Base-by-base conservation (phyloP, 2,329 filamentous ascomycete genomes). In the Apiospora hydei region DNA sequence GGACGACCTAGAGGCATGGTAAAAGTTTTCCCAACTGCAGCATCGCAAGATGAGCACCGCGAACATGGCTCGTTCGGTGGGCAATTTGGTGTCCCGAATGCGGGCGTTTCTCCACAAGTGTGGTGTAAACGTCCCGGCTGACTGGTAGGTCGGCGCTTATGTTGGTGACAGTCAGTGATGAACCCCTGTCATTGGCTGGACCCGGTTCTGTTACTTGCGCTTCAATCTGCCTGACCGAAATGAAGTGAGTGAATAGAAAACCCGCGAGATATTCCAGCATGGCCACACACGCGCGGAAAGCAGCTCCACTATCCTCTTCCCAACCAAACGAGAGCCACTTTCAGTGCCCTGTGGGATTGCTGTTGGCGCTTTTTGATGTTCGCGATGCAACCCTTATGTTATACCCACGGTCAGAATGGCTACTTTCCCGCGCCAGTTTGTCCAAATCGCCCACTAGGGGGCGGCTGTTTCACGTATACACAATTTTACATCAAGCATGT, bases 141-240 rank as follows among this genome's bases (percentile, higher is more conserved):
- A 41, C 57, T 64, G 57, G 57, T 64, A 64, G 57, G 34, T 64
- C 41, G 57, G 57, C 57, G 57, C 57, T 64, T 64, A 64, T 64
- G 57, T 38, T 64, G 57, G 57, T 64, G 57, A 64, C 34, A 34
- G 18, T 38, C 8, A 30, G 57, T 61, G 53, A 61, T 61, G 30
- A n/a, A n/a, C 30, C 16, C 30, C 57, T 64, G 57, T 24, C 57
- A 64, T 64, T 64, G 57, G 57, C 34, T 41, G 57, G 1, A 64
- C 41, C 57, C 57, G 13, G 34, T 34, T 41, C 41, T 24, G 18
- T 64, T 41, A 64, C 57, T 64, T 41, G 57, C 34, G 57, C 57
- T 64, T 64, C 57, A 38, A 64, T 24, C 57, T 64, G 30, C 34
- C 34, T 64, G 57, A 16, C 53, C 53, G 34, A 64, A 64, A 64